Evolutionary conservation across 2,329 filamentous ascomycete species (phyloP), one percentile per base, ranked within the genome.

Genomic region (Mollisia scopiformis): DNA sequence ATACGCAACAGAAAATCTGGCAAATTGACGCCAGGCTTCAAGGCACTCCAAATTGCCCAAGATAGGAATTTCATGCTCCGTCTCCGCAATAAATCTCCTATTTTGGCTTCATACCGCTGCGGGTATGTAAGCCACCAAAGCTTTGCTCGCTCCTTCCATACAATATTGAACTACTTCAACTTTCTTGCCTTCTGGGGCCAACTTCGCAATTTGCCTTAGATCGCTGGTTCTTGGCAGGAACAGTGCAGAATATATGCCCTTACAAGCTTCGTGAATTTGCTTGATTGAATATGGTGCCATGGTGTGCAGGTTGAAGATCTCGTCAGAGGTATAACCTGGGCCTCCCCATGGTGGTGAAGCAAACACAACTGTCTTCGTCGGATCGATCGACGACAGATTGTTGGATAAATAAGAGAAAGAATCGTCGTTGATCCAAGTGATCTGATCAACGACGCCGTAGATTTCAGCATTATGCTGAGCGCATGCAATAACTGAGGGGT

Each of bases 381-480:
- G 43, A 59, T 73, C 58, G 23, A 72, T 70, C 35, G 55, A 52
- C 11, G 62, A 62, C 6, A 58, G 21, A 35, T 67, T 57, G 3
- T 62, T 53, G 3, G 52, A 31, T 21, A 73, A 59, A 39, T 73
- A 74, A 72, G 5, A 69, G 71, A 99, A 96, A 73, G 90, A 95
- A 76, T 98, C 93, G 3, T 89, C 93, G 57, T 90, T 81, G 37
- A 97, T 84, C 89, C 93, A 99, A 57, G 87, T 90, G 69, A 99
- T 94, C 71, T 86, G 87, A 52, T 88, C 84, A 2, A 80, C 79
- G 0, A 97, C 90, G 3, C 89, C 93, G 73, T 97, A 96, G 49
- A 98, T 79, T 57, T 86, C 81, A 7, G 95, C 93, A 74, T 99
- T 99, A 74, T 96, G 88, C 78, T 96, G 93, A 27, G 93, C 95